phyloP scores from a whole-genome alignment of 208 protist species.

The Wallacemonas sp. region DNA sequence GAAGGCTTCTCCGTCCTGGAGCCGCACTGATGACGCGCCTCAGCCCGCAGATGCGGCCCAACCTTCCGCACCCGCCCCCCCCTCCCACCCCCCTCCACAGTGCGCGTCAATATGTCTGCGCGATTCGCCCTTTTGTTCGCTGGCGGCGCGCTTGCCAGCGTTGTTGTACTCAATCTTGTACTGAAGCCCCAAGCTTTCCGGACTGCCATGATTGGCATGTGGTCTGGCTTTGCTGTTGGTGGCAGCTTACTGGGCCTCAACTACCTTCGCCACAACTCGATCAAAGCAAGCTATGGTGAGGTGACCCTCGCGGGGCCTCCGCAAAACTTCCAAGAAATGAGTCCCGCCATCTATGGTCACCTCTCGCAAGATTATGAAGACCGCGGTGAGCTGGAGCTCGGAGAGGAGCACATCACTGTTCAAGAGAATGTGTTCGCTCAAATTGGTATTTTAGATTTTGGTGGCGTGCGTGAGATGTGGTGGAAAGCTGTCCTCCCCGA shows the following conservation, averaged over 20 bases:
- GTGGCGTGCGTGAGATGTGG: constrained; percentile 81
- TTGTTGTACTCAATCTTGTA: constrained; percentile 34
- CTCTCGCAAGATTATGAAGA: constrained; percentile 58
- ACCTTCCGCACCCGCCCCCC: background rate
- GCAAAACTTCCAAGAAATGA: constrained; percentile 49
- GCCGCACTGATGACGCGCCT: too few relatives aligned
- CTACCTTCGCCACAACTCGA: constrained; percentile 45
- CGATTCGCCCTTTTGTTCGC: constrained; percentile 31
- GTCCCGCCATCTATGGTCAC: constrained; percentile 53
- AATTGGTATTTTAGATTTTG: constrained; percentile 69
- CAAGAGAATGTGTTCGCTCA: constrained; percentile 80
- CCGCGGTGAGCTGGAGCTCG: constrained; percentile 51
- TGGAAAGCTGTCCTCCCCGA: constrained; percentile 52
- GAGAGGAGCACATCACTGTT: constrained; percentile 71
- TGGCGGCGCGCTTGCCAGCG: constrained; percentile 27
- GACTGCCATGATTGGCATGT: constrained; percentile 32
- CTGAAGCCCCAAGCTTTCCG: constrained; percentile 44
- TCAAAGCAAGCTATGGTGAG: constrained; percentile 42
- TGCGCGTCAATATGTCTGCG: constrained; percentile 29
- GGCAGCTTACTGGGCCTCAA: constrained; percentile 48
- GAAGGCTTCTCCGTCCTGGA: too few relatives aligned
- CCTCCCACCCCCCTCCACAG: background rate
- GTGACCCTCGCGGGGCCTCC: constrained; percentile 33
- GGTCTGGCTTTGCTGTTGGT: constrained; percentile 34
- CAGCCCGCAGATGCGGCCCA: background rate